Evolutionary conservation across 345 rosid genomes (phyloP), one percentile per base, ranked within the genome.

Genomic region (Lepidium didymum): DNA sequence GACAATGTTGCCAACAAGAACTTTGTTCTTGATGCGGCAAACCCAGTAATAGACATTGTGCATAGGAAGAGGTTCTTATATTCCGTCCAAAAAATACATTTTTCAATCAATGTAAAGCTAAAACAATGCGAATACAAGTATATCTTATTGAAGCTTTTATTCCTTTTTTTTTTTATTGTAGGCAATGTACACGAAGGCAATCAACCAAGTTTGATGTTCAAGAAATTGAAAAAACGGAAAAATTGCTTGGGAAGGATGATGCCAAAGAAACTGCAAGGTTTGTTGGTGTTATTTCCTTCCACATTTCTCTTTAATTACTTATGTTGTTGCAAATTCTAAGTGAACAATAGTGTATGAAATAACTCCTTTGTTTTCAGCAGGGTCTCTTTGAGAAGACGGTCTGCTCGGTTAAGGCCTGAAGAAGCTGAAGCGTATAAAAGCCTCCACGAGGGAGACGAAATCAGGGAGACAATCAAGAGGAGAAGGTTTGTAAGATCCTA

Each of bases 191-290:
- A 40, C 67, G 54, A 65, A 57, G 77, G 67, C 63, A 33, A 14
- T 64, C 77, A 7, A 35, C 79, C 31, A 68, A 78, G 63, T 79
- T 80, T 40, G 62, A 21, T 51, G 45, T 56, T 61, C 75, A 36
- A 47, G 70, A 53, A 71, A 38, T 61, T 58, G 64, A 63, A 54
- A 31, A n/a, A 69, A 49, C 29, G 2, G 58, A 71, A 36, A 73
- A 56, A 27, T 35, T 54, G 35, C 33, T 33, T 34, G 70, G 42
- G 58, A 56, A 47, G 7, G 65, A 42, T 67, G 72, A 46, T 67
- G 18, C 68, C 49, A 72, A 68, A 74, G 82, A 72, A 68, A 68
- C 60, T 34, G 70, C 65, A 56, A 80, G 92, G 92, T 87, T 56
- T 56, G 68, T 60, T 50, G 43, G 43, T 50, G 29, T 51, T 23